Conservation (phyloP, 495 filamentous ascomycete species). For the Coniosporium apollinis region DNA sequence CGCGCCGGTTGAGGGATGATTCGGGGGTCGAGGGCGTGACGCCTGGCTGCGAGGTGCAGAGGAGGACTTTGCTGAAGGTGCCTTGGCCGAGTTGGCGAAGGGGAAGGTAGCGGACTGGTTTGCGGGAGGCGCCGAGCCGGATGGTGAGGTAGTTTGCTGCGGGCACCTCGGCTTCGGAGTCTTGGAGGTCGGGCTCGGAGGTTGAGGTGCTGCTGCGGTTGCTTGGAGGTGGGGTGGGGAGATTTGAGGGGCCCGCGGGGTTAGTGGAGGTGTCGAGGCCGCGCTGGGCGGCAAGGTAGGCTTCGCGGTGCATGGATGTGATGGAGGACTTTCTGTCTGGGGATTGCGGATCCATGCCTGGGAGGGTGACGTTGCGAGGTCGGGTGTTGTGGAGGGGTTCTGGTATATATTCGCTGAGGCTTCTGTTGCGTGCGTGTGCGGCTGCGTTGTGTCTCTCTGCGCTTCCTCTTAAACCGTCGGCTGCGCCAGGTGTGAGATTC, state of each 20-base stretch:
- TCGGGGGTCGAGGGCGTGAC: constrained; percentile 25
- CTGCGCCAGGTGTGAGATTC: constrained; percentile 14
- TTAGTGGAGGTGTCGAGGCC: constrained; percentile 36
- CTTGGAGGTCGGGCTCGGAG: constrained; percentile 29
- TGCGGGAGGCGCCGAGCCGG: constrained; percentile 35
- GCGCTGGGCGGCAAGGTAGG: constrained; percentile 59
- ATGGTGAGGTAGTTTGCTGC: constrained; percentile 46
- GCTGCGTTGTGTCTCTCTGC: constrained; percentile 24
- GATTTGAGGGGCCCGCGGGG: constrained; percentile 23
- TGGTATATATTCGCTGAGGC: constrained; percentile 74
- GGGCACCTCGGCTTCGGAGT: constrained; percentile 28
- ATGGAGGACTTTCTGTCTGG: too few species aligned
- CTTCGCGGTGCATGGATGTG: constrained; percentile 60
- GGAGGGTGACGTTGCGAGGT: constrained; percentile 53
- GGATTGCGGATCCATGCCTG: constrained; percentile 29
- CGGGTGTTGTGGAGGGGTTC: constrained; percentile 48
- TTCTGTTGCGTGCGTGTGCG: constrained; percentile 49
- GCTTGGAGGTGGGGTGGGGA: constrained; percentile 23
- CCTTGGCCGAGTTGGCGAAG: constrained; percentile 74
- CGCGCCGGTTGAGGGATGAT: constrained; percentile 34
- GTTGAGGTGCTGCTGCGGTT: constrained; percentile 33
- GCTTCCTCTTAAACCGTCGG: constrained; percentile 20
- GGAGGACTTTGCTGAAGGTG: constrained; percentile 84
- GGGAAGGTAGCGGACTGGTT: constrained; percentile 51
- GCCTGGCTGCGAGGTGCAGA: constrained; percentile 48